Conservation (phyloP, 192 early-diverging fungal genomes). For the Coemansia sp. region DNA sequence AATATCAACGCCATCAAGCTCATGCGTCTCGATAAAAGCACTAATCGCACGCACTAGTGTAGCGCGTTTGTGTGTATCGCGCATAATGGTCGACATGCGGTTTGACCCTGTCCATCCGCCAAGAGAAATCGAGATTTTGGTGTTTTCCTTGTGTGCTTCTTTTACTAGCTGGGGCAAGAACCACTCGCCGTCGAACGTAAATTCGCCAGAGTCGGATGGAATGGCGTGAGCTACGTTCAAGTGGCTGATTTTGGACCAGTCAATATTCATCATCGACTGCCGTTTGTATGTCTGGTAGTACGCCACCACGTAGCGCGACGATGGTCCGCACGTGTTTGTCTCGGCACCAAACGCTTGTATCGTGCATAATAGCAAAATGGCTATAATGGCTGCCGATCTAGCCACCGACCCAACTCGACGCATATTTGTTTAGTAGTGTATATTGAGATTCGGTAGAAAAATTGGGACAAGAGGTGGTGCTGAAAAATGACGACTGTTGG, state of each 20-base stretch:
- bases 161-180: slow-evolving; percentile 55
- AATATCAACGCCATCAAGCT: slow-evolving; percentile 64
- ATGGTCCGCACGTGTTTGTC: slow-evolving; percentile 27
- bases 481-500: not conserved
- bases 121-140: slow-evolving; percentile 62
- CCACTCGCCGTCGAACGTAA: slow-evolving; percentile 57
- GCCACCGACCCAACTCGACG: not conserved
- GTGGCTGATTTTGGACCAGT: slow-evolving; percentile 45
- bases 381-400: not conserved
- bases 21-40: slow-evolving; percentile 56
- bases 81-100: slow-evolving; percentile 59
- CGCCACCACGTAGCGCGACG: slow-evolving; percentile 48
- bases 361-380: not conserved
- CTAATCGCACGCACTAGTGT: slow-evolving; percentile 61
- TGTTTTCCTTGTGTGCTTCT: slow-evolving; percentile 45
- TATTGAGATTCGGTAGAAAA: not conserved
- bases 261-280: slow-evolving; percentile 50
- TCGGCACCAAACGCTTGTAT: not conserved
- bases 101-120: slow-evolving; percentile 80
- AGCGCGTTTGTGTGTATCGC: slow-evolving; percentile 53
- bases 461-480: no score
- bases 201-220: slow-evolving; percentile 44
- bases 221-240: slow-evolving; percentile 55
- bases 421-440: not conserved
- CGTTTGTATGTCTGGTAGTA: slow-evolving; percentile 53